A percentile compares a stretch with the other conserved stretches of the same genome.
Evolutionary conservation across 371 early-diverging fungal genomes (phyloP).

Genomic region (Mucor mucedo): DNA sequence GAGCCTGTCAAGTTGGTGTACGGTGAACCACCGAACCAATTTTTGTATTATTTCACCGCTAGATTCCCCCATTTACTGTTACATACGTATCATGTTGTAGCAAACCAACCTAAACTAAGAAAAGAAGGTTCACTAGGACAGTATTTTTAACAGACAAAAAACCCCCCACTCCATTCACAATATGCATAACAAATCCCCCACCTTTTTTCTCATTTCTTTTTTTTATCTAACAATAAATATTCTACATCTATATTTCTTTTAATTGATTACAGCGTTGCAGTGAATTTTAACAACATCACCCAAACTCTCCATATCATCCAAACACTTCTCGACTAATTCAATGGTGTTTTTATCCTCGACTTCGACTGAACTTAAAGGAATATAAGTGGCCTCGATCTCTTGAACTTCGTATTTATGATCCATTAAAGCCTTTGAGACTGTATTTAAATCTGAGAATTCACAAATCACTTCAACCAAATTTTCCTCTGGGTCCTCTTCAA

Average conservation of each 20-base stretch:
- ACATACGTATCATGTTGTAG: conserved; percentile 70
- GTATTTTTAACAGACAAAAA: conserved; percentile 54
- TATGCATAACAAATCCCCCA: neutral
- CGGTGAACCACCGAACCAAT: conserved; percentile 91
- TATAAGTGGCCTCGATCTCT: conserved; percentile 49
- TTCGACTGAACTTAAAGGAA: conserved; percentile 47
- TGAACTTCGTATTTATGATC: conserved; percentile 49
- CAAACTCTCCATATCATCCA: conserved; percentile 57
- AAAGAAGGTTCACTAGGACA: conserved; percentile 70
- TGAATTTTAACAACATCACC: conserved; percentile 65
- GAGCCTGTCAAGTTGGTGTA: conserved; percentile 73
- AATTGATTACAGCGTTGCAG: conserved; percentile 43
- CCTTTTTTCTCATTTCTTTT: neutral
- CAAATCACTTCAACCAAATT: conserved; percentile 43
- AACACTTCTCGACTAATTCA: conserved; percentile 45
- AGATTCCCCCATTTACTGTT: conserved; percentile 90
- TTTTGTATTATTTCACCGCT: conserved; percentile 85
- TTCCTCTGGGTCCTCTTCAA: conserved; percentile 50
- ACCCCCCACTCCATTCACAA: neutral
- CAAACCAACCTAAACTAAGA: conserved; percentile 56
- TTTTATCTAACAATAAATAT: conserved; percentile 1
- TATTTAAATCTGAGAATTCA: conserved; percentile 51
- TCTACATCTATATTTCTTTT: neutral
- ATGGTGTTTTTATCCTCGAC: conserved; percentile 44
- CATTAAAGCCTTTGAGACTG: conserved; percentile 41